Base-by-base conservation (phyloP, 2,329 filamentous ascomycete species). In the Ophiostoma novo-ulmi region DNA sequence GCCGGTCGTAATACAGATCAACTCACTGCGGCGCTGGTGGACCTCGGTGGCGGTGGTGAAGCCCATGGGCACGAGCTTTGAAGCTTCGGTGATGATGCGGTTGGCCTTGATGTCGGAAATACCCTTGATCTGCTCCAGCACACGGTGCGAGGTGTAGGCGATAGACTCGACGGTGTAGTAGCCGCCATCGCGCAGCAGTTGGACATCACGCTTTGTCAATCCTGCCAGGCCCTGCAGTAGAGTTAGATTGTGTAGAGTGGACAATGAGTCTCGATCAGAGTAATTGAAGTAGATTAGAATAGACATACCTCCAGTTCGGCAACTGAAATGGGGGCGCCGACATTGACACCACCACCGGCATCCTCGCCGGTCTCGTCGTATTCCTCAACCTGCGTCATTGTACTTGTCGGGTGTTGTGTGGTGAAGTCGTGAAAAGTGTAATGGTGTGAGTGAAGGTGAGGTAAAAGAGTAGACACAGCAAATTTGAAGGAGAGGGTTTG, bases 21-120 rank as follows among this genome's bases (percentile, higher is more conserved):
- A 87, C 80, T 98, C 95, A 80, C 93, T 97, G 79, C 96, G 89
- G 74, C 95, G 90, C 76, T 94, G 92, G 78, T 99, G 96, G 94
- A 99, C 99, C 81, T 99, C 96, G 0, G 95, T 99, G 3, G 95
- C 95, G 0, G 95, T 99, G 1, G 96, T 99, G 79, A 99, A 99
- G 61, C 95, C 95, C 94, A 99, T 97, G 0, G 95, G 95, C 0
- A 99, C 95, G 69, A 98, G 87, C 80, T 97, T 99, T 1, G 93
- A 94, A 38, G 94, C 94, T 84, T 98, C 95, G 17, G 88, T 88
- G 38, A 99, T 84, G 58, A 99, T 89, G 78, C 98, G 98, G 44
- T 88, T 89, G 2, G 96, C 95, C 79, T 99, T 99, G 77, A 96
- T 91, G 81, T 98, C 94, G 1, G 95, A 99, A 44, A 99, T 97